These are phyloP conservation scores for Carex cristatella DNA, from an alignment of 176 grass and related monocot genomes.

Conservation along the genomic window DNA sequence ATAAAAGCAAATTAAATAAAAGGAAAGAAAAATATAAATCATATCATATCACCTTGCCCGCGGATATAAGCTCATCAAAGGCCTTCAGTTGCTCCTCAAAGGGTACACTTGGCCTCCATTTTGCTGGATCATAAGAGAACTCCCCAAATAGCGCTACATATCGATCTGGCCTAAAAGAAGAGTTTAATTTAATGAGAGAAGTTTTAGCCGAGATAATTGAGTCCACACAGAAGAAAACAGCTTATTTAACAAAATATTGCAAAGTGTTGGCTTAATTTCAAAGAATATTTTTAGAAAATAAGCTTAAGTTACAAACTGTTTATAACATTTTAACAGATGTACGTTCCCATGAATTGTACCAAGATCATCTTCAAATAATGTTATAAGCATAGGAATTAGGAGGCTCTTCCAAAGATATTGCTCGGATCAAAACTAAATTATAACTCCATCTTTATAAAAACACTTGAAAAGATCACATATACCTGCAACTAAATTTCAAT, in stretches of 20 bases:
- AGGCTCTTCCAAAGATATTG: background rate
- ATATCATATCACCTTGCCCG: conserved; percentile 63
- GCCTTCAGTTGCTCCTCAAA: conserved; percentile 70
- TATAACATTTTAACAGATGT: background rate
- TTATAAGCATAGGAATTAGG: background rate
- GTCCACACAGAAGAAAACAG: background rate
- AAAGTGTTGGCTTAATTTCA: background rate
- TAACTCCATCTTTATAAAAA: background rate
- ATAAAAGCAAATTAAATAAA: background rate
- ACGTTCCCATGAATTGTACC: background rate
- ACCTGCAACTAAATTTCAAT: conserved; percentile 9
- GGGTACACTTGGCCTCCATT: conserved; percentile 84
- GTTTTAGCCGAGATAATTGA: background rate
- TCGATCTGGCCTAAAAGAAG: conserved; percentile 81
- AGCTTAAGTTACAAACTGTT: background rate
- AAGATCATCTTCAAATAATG: background rate
- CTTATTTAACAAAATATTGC: background rate
- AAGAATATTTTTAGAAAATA: background rate
- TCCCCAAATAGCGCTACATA: conserved; percentile 88
- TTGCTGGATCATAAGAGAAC: conserved; percentile 63
- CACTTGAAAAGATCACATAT: too few relatives aligned
- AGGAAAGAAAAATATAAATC: background rate
- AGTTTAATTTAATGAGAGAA: conserved; percentile 19
- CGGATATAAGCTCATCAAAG: conserved; percentile 69
- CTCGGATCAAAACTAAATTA: background rate